Evolutionary conservation across 805 yeast genomes (phyloP).

Genomic region (Myxozyma mucilagina): DNA sequence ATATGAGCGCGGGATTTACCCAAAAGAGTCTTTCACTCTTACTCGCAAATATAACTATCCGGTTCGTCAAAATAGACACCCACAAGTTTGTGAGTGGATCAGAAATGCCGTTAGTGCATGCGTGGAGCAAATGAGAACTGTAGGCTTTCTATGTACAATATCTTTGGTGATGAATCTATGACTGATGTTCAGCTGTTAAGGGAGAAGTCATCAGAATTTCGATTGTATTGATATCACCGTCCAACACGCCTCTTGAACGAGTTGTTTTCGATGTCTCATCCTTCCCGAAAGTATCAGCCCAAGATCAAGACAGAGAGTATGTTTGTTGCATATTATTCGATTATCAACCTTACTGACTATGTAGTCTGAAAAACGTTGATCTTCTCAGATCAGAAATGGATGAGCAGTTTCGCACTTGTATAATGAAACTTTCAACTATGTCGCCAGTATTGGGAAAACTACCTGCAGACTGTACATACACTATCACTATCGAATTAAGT

Average conservation of each 20-base stretch:
- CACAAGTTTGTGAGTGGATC: slow-evolving; percentile 49
- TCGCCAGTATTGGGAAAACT: slow-evolving; percentile 29
- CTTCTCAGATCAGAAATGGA: slow-evolving; percentile 26
- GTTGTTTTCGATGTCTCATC: slow-evolving; percentile 44
- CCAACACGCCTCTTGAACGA: slow-evolving; percentile 42
- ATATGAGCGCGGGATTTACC: slow-evolving; percentile 56
- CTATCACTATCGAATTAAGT: slow-evolving; percentile 36
- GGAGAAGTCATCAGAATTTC: slow-evolving; percentile 33
- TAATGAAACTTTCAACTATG: slow-evolving; percentile 30
- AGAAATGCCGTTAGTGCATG: slow-evolving; percentile 42
- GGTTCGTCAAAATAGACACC: slow-evolving; percentile 49
- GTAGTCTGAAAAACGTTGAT: slow-evolving; percentile 1
- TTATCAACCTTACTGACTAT: neutral
- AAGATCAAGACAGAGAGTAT: slow-evolving; percentile 27
- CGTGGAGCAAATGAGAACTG: slow-evolving; percentile 26
- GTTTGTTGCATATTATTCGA: slow-evolving; percentile 27
- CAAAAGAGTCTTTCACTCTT: slow-evolving; percentile 49
- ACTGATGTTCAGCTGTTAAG: neutral
- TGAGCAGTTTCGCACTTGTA: slow-evolving; percentile 37
- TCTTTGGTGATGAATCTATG: slow-evolving; percentile 15
- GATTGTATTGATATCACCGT: slow-evolving; percentile 45
- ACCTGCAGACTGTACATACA: slow-evolving; percentile 33
- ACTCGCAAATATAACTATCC: slow-evolving; percentile 48
- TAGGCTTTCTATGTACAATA: slow-evolving; percentile 9
- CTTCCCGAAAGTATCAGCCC: slow-evolving; percentile 36